Base-by-base conservation (phyloP, 2,329 filamentous ascomycete species). In the Stagonosporopsis chrysanthemi region DNA sequence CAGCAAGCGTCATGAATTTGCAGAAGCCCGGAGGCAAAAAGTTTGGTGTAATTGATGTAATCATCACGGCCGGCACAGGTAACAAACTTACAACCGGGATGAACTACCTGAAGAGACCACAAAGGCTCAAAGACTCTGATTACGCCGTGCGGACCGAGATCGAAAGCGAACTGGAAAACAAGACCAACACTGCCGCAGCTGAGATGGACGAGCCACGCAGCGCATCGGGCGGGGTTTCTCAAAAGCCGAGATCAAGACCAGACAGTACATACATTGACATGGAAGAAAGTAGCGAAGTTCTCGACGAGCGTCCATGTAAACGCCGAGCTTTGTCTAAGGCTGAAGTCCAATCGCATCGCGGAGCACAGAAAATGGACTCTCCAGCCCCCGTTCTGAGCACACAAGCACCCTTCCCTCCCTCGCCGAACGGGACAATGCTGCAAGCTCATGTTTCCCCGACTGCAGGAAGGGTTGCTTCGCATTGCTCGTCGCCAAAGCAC, bases 21-120 rank as follows among this genome's bases (percentile, higher is more conserved):
- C 75, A 76, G 46, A 71, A 66, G 14, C 50, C 63, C 4, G 65
- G 67, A 9, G 66, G 68, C 4, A 67, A 40, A 17, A 67, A 67
- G 1, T 76, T 78, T 45, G 76, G 75, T 3, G 60, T 78, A 6
- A 64, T 80, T 14, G 78, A 80, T 58, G 73, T 79, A 0, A 44
- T 75, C n/a, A 64, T 76, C 39, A 71, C 71, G 2, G 63, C 66
- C 35, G 72, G 73, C 22, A 29, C 48, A 8, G 72, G 72, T 6
- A 68, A 52, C 52, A 75, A 74, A 42, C 14, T 67, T n/a, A 65
- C 59, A 0, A 58, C 44, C 12, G 65, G 62, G 12, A 50, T 45
- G 12, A 48, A 35, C n/a, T 74, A 72, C 45, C 26, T 72, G 14
- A 69, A 66, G 41, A 46, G 47, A 12, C 71, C 72, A 23, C 60